Base-by-base conservation (phyloP, 495 filamentous ascomycete genomes). In the Hypoxylon subgilvum region DNA sequence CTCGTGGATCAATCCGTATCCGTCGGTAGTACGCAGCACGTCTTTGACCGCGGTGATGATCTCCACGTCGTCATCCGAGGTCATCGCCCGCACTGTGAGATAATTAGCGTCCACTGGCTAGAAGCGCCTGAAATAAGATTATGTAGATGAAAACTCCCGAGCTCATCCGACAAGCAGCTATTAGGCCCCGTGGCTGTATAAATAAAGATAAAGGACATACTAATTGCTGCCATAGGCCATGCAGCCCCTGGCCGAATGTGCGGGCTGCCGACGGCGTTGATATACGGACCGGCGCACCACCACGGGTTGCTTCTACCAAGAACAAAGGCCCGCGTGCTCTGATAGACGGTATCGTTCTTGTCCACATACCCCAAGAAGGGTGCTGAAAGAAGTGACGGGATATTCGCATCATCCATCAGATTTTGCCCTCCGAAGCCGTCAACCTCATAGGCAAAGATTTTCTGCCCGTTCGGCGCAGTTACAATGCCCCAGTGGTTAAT, bases 321-420 rank as follows among this genome's bases (percentile, higher is more conserved):
- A 6, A 84, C 48, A n/a, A 78, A 67, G 0, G 61, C 56, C 13
- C 84, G 71, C 13, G 84, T 86, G 46, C 70, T 75, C 47, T 70
- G 75, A 52, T 86, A 86, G 2, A 78, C 50, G 4, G 66, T 27
- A 31, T 84, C 81, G 18, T 61, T 48, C 6, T 58, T 53, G 10
- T 71, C 64, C 1, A 81, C 42, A 36, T 79, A 86, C 7, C 77
- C 79, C 19, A 81, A 69, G 45, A 86, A 68, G 0, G 84, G 81
- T 30, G 80, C 76, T 6, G 77, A 72, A 12, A 86, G 73, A 4
- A 87, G 70, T 5, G 73, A 78, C 0, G 84, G 83, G 42, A 87
- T 74, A 57, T 87, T 87, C 21, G 84, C 83, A 53, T 87, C 84
- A 49, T 86, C 84, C 84, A 85, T 85, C 19, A 84, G 62, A 18